Percentiles rank a stretch among this genome's conserved stretches.
phyloP scores from a whole-genome alignment of 108 stramenopile genomes.

The Nitzschia palea region DNA sequence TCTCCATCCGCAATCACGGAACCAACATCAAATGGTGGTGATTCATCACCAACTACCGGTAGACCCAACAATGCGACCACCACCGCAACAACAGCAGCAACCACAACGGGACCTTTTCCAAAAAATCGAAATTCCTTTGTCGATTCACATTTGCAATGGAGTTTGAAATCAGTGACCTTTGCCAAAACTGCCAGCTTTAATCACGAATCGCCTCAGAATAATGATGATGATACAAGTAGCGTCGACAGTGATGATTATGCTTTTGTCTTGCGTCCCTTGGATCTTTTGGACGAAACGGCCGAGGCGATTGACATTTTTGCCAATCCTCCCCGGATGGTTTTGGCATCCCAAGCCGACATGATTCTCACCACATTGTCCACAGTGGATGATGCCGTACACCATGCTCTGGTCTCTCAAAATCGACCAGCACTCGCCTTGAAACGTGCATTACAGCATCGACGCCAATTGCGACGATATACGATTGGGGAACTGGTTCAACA shows the following conservation, averaged over 20 bases:
- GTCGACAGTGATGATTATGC: conserved; percentile 79
- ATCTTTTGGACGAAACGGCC: background rate
- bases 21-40: conserved; percentile 1
- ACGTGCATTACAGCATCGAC: conserved; percentile 50
- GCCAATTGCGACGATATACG: conserved; percentile 53
- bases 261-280: conserved; percentile 50
- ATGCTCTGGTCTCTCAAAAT: conserved; percentile 44
- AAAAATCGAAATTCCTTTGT: conserved; percentile 15
- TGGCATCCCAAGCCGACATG: conserved; percentile 47
- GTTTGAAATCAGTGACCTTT: conserved; percentile 35
- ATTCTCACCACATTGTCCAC: conserved; percentile 55
- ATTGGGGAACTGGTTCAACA: conserved; percentile 57
- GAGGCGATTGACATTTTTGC: conserved; percentile 4
- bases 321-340: conserved; percentile 60
- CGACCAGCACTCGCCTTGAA: conserved; percentile 65
- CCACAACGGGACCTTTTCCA: background rate
- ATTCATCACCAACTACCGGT: background rate
- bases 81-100: background rate
- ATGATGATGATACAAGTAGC: conserved; percentile 28
- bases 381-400: conserved; percentile 72
- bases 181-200: conserved; percentile 15
- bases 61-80: background rate
- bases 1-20: background rate
- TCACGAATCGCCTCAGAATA: background rate
- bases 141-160: conserved; percentile 75